Evolutionary conservation across 2,329 filamentous ascomycete genomes (phyloP).

Genomic region (Incumbomyces delicatus): DNA sequence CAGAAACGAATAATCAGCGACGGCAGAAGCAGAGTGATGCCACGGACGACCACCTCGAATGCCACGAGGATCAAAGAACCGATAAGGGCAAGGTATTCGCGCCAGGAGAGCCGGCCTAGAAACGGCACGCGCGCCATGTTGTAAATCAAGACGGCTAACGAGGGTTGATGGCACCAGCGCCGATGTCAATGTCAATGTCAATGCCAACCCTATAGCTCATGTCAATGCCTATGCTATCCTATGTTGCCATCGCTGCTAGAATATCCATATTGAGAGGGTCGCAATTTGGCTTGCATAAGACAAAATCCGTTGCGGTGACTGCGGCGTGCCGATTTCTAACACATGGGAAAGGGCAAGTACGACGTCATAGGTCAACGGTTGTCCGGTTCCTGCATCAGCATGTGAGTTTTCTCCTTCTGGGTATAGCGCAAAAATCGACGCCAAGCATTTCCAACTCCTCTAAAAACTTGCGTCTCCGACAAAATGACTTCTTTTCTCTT

Average conservation of each 20-base stretch:
- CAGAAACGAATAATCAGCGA: slow-evolving; percentile 70
- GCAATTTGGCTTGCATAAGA: no score
- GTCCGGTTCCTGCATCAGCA: background rate
- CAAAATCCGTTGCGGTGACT: no score
- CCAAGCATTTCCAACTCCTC: background rate
- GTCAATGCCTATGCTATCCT: no score
- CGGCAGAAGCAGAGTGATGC: slow-evolving; percentile 80
- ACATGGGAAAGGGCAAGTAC: background rate
- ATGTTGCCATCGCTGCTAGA: no score
- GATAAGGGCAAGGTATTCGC: slow-evolving; percentile 79
- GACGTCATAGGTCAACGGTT: background rate
- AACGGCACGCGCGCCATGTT: slow-evolving; percentile 52
- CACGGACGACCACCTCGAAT: slow-evolving; percentile 71
- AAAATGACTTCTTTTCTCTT: slow-evolving; percentile 12
- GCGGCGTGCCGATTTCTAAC: no score
- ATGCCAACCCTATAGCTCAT: no score
- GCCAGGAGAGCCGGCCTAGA: slow-evolving; percentile 51
- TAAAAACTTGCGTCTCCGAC: slow-evolving; percentile 6
- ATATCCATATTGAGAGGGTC: no score
- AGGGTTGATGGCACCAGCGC: no score
- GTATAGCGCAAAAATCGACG: background rate
- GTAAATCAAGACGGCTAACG: background rate
- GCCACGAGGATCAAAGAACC: slow-evolving; percentile 74
- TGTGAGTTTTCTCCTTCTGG: background rate
- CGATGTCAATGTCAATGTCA: no score